A percentile compares a stretch with the other conserved stretches of the same genome.
phyloP scores from a whole-genome alignment of 768 basidiomycete species.

The Xerocomus brunneocitrinus region DNA sequence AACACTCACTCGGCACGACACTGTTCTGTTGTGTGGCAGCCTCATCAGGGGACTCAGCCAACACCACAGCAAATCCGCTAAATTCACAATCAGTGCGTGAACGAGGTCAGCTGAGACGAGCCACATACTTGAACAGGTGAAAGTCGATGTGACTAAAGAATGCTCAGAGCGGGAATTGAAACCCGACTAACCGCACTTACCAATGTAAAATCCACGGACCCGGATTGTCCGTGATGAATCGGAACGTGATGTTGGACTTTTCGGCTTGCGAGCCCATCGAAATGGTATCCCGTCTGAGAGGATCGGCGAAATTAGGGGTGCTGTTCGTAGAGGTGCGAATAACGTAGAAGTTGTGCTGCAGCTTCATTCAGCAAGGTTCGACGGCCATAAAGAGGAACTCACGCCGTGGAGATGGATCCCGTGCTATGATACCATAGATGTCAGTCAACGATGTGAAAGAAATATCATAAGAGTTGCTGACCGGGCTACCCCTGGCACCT shows the following conservation, averaged over 20 bases:
- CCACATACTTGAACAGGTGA: slow-evolving; percentile 24
- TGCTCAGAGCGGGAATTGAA: neutral
- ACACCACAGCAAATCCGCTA: slow-evolving; percentile 30
- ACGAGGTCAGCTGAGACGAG: neutral
- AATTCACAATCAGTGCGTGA: slow-evolving; percentile 3
- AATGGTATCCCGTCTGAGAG: slow-evolving; percentile 33
- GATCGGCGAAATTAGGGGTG: slow-evolving; percentile 34
- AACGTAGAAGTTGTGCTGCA: slow-evolving; percentile 38
- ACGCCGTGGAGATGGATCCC: slow-evolving; percentile 42
- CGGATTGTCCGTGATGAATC: slow-evolving; percentile 62
- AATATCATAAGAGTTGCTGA: slow-evolving; percentile 14
- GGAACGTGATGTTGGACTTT: slow-evolving; percentile 45
- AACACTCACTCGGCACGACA: slow-evolving; percentile 18
- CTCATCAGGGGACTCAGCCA: slow-evolving; percentile 24
- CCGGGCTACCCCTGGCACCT: slow-evolving; percentile 34
- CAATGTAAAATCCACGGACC: slow-evolving; percentile 56
- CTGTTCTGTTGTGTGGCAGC: slow-evolving; percentile 17
- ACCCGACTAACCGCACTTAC: slow-evolving; percentile 7
- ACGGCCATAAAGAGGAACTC: slow-evolving; percentile 8
- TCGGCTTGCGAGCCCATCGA: slow-evolving; percentile 32
- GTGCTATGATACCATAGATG: slow-evolving; percentile 20
- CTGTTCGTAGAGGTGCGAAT: slow-evolving; percentile 31
- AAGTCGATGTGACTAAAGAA: slow-evolving; percentile 30
- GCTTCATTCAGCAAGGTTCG: neutral
- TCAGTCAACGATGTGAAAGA: neutral